Conservation (phyloP, 176 grass and related monocot genomes). For the Themeda triandra region DNA sequence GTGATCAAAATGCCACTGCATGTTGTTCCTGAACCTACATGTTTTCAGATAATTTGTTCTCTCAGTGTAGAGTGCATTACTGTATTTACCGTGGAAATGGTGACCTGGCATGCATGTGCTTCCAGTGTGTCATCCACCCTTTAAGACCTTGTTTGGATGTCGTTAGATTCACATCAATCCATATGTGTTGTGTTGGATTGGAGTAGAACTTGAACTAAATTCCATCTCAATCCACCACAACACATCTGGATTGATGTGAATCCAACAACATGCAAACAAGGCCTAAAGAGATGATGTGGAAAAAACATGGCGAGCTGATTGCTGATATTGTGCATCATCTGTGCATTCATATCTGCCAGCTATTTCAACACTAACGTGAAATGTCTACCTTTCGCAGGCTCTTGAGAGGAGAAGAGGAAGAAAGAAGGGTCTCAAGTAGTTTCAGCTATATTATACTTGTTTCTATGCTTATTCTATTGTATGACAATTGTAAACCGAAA, state of each 20-base stretch:
- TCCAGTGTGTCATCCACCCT: background rate
- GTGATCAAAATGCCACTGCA: background rate
- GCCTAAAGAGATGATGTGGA: background rate
- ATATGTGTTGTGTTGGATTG: too few relatives aligned
- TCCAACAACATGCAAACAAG: too few relatives aligned
- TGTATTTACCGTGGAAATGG: too few relatives aligned
- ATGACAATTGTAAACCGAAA: too few relatives aligned
- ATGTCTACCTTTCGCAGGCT: constrained; percentile 47
- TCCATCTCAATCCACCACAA: too few relatives aligned
- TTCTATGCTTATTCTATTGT: background rate
- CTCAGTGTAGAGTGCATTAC: background rate
- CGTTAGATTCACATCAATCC: too few relatives aligned
- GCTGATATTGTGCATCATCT: background rate
- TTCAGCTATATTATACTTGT: background rate
- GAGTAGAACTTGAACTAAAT: too few relatives aligned
- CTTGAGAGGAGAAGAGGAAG: constrained; percentile 77
- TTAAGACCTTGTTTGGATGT: too few relatives aligned
- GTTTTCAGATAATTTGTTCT: background rate
- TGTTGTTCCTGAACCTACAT: background rate
- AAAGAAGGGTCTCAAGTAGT: constrained; percentile 77
- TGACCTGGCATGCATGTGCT: too few relatives aligned
- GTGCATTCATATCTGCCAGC: background rate
- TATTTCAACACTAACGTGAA: constrained; percentile 2
- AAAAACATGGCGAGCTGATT: background rate
- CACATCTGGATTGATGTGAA: too few relatives aligned